Conservation (phyloP, 2,329 filamentous ascomycete species). For the Claviceps paspali region DNA sequence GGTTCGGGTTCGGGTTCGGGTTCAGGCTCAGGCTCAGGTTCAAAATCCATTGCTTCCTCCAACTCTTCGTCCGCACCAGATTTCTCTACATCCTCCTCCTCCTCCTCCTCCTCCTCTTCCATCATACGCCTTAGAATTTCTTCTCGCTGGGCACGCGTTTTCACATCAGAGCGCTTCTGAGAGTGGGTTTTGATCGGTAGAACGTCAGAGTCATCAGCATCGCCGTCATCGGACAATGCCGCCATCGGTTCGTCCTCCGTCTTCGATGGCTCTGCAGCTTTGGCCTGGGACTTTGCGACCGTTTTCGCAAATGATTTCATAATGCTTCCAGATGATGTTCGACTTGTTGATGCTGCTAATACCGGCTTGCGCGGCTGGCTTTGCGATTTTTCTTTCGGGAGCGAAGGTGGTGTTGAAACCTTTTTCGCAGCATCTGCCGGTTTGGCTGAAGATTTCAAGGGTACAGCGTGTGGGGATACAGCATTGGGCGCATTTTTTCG, state of each 20-base stretch:
- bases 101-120: constrained; percentile 40
- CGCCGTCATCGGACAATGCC: constrained; percentile 24
- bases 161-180: constrained; percentile 13
- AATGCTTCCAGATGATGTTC: constrained; percentile 44
- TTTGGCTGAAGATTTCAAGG: not conserved
- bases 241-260: constrained; percentile 17
- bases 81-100: constrained; percentile 39
- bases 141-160: constrained; percentile 21
- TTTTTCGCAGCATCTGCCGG: constrained; percentile 15
- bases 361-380: not conserved
- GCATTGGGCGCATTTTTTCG: constrained; percentile 1
- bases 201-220: constrained; percentile 23
- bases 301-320: constrained; percentile 69
- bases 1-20: constrained; percentile 21
- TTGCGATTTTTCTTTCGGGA: constrained; percentile 12
- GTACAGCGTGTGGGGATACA: not conserved
- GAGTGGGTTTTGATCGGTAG: constrained; percentile 12
- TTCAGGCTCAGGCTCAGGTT: constrained; percentile 19
- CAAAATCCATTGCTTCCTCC: constrained; percentile 14
- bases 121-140: constrained; percentile 26
- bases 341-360: constrained; percentile 28
- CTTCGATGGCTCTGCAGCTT: constrained; percentile 30
- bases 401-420: constrained; percentile 11
- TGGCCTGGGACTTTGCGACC: constrained; percentile 19
- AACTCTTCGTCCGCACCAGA: constrained; percentile 23